Percentiles rank a stretch among this genome's conserved stretches.
Conservation (phyloP, 2,329 filamentous ascomycete genomes). For the Fusarium musae region DNA sequence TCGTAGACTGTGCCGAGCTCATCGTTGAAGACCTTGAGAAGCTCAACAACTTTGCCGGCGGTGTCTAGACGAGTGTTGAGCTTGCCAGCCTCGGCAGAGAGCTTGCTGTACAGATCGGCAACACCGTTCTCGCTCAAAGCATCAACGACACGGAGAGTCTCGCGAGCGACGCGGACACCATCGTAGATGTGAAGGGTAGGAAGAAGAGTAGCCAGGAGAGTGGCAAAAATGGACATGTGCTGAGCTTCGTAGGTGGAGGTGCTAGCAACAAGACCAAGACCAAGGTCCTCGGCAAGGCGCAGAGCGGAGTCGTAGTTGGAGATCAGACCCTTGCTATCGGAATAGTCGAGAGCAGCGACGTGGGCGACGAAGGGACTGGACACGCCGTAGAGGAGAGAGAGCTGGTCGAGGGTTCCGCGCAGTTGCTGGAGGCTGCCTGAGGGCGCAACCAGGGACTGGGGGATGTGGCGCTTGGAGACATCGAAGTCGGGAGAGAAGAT, state of each 20-base stretch:
- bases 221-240: constrained; percentile 93
- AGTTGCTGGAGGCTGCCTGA: constrained; percentile 84
- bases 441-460: constrained; percentile 89
- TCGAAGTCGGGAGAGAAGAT: constrained; percentile 98
- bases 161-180: constrained; percentile 82
- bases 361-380: constrained; percentile 94
- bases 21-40: constrained; percentile 82
- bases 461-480: constrained; percentile 87
- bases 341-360: constrained; percentile 90
- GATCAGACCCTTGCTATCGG: constrained; percentile 74
- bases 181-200: constrained; percentile 93
- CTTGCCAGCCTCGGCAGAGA: constrained; percentile 69
- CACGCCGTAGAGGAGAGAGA: constrained; percentile 89
- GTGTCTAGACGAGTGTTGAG: constrained; percentile 76
- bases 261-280: constrained; percentile 86
- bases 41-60: constrained; percentile 76
- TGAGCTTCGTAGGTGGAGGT: constrained; percentile 90
- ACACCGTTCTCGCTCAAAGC: constrained; percentile 79
- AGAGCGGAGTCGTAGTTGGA: constrained; percentile 88
- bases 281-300: constrained; percentile 86
- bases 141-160: constrained; percentile 85
- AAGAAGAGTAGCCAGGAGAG: constrained; percentile 78
- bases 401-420: constrained; percentile 86
- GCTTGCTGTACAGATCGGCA: constrained; percentile 73
- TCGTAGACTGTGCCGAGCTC: constrained; percentile 94